Conservation (phyloP, 2,329 filamentous ascomycete species). For the Ascochyta rabiei region DNA sequence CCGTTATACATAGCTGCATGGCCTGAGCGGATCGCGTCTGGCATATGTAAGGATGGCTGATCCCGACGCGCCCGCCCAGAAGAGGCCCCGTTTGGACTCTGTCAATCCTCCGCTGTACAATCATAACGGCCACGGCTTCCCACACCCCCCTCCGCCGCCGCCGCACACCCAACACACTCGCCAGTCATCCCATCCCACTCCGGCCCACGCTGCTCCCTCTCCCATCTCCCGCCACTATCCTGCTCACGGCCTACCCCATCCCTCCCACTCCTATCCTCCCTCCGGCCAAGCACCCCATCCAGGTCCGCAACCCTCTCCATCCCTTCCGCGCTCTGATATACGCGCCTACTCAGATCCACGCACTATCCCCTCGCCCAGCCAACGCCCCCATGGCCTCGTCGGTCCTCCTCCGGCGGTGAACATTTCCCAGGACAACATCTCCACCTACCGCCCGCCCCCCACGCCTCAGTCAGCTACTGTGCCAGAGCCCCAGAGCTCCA, state of each 20-base stretch:
- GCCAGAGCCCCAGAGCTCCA: conserved; percentile 31
- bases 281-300: conserved; percentile 28
- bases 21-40: conserved; percentile 46
- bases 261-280: conserved; percentile 29
- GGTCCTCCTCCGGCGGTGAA: conserved; percentile 37
- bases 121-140: conserved; percentile 40
- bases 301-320: conserved; percentile 38
- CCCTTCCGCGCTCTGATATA: conserved; percentile 42
- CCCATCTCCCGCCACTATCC: conserved; percentile 35
- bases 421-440: conserved; percentile 44
- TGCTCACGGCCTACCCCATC: conserved; percentile 34
- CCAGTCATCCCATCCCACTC: conserved; percentile 39
- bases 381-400: conserved; percentile 45
- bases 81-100: conserved; percentile 48
- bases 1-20: conserved; percentile 46
- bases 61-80: conserved; percentile 47
- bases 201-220: conserved; percentile 39
- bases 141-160: conserved; percentile 38
- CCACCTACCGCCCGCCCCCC: conserved; percentile 40
- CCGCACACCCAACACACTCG: conserved; percentile 39
- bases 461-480: conserved; percentile 35
- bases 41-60: conserved; percentile 50
- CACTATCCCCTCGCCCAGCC: conserved; percentile 41
- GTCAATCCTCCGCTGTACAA: conserved; percentile 40
- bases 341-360: conserved; percentile 42